phyloP scores from a whole-genome alignment of 441 rosid species.

The Caryocar brasiliense region DNA sequence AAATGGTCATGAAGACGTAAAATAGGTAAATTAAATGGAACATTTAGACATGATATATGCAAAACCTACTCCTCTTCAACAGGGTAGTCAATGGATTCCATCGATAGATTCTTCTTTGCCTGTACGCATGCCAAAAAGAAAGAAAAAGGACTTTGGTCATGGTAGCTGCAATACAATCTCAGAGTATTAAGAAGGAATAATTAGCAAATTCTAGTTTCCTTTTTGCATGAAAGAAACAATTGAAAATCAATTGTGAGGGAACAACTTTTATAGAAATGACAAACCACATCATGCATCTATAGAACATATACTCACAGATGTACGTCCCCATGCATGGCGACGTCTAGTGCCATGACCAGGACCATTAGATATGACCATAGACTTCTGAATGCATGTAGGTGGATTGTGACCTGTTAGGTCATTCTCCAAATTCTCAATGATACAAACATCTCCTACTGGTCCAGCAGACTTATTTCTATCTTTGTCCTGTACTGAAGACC shows the following conservation, averaged over 20 bases:
- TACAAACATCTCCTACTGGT: conserved; percentile 13
- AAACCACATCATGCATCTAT: conserved; percentile 1
- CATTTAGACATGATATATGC: conserved; percentile 7
- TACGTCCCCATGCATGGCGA: conserved; percentile 48
- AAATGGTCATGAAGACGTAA: no score
- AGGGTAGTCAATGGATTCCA: conserved; percentile 61
- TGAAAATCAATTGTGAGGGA: conserved; percentile 3
- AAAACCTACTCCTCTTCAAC: conserved; percentile 67
- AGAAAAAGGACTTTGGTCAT: background rate
- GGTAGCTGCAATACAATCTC: background rate
- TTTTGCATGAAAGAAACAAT: conserved; percentile 2
- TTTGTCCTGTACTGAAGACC: no score
- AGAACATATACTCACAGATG: conserved; percentile 51
- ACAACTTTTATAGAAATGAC: conserved; percentile 1
- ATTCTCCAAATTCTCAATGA: conserved; percentile 20
- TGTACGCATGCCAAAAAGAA: conserved; percentile 21
- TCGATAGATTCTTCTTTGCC: conserved; percentile 77
- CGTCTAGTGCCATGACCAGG: conserved; percentile 20
- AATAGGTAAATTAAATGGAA: no score
- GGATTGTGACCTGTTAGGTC: conserved; percentile 16
- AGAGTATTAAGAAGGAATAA: background rate
- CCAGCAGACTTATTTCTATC: conserved; percentile 26
- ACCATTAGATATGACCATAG: conserved; percentile 31
- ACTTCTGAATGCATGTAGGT: conserved; percentile 22
- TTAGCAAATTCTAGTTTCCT: background rate